Evolutionary conservation across 1,284 basidiomycete genomes (phyloP), one percentile per base, ranked within the genome.

Genomic region (Lignosus rhinocerotis): DNA sequence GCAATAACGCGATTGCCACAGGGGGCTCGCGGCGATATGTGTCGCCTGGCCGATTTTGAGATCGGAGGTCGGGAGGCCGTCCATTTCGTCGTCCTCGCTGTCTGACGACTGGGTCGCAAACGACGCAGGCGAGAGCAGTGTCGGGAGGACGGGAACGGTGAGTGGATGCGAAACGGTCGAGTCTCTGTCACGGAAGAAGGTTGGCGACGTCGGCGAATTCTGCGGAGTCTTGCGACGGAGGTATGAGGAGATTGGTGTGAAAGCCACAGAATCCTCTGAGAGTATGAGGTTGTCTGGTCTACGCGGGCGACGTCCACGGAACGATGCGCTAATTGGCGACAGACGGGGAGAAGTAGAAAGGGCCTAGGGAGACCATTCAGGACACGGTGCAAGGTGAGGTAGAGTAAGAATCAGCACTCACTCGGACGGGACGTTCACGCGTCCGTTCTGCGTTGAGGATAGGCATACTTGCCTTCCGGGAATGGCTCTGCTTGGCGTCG

Each of bases 221-320:
- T 84, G 83, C 30, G 90, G 89, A 2, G 87, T 89, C 73, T 85
- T 88, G 58, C 89, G 84, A 60, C 89, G 86, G 43, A 88, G 84
- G 61, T 88, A 92, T 36, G 82, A 81, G 17, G 89, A 92, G 59
- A 92, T 92, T 55, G 89, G 89, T 8, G 86, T 89, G 59, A 73
- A 78, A 6, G 77, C 78, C 43, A 79, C 70, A 32, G 71, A 66
- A 55, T 79, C 77, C 31, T 72, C 75, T 33, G 66, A 65, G 17
- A 73, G 66, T 5, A 59, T 58, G 49, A 70, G 65, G 53, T 72
- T 71, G 25, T 70, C 66, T 43, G 69, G 69, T 17, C 67, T 66
- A 16, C 62, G 54, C 3, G 66, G 59, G 19, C 61, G 58, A 31
- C 55, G 62, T 21, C 64, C 63, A 31, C 61, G 59, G 52, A 65